These are phyloP conservation scores for Chaetomium olivaceum DNA, from an alignment of 2,329 filamentous ascomycete species.

Conservation along the genomic window DNA sequence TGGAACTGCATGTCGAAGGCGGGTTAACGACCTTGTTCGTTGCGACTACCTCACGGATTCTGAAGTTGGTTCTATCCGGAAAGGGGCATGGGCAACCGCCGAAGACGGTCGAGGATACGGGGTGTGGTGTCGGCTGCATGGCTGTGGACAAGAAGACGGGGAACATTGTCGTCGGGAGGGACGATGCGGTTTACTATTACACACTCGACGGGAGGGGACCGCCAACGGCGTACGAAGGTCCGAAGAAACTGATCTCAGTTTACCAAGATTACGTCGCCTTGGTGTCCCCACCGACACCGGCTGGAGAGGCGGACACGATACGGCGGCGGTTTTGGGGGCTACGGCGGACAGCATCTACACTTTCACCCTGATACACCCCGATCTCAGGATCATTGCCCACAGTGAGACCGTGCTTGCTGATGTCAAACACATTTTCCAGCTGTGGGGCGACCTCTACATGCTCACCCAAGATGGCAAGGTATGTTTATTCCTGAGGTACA, in stretches of 20 bases:
- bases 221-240: slow-evolving; percentile 86
- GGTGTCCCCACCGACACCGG: slow-evolving; percentile 71
- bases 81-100: slow-evolving; percentile 87
- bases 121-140: slow-evolving; percentile 95
- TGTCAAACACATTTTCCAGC: slow-evolving; percentile 75
- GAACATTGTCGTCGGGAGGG: slow-evolving; percentile 86
- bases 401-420: slow-evolving; percentile 81
- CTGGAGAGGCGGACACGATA: slow-evolving; percentile 59
- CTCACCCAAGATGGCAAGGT: slow-evolving; percentile 91
- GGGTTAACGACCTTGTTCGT: slow-evolving; percentile 80
- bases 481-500: slow-evolving; percentile 18
- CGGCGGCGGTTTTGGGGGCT: slow-evolving; percentile 71
- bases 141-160: slow-evolving; percentile 76
- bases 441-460: slow-evolving; percentile 93
- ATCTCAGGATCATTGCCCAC: slow-evolving; percentile 85
- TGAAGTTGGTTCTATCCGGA: slow-evolving; percentile 83
- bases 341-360: slow-evolving; percentile 79
- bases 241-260: slow-evolving; percentile 77
- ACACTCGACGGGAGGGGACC: slow-evolving; percentile 80
- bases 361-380: slow-evolving; percentile 89
- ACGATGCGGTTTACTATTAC: slow-evolving; percentile 96
- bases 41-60: slow-evolving; percentile 82
- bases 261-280: slow-evolving; percentile 86
- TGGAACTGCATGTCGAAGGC: slow-evolving; percentile 69
- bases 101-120: slow-evolving; percentile 82